Base-by-base conservation (phyloP, 106 monocot genomes). In the Acanthochlamys bracteata region DNA sequence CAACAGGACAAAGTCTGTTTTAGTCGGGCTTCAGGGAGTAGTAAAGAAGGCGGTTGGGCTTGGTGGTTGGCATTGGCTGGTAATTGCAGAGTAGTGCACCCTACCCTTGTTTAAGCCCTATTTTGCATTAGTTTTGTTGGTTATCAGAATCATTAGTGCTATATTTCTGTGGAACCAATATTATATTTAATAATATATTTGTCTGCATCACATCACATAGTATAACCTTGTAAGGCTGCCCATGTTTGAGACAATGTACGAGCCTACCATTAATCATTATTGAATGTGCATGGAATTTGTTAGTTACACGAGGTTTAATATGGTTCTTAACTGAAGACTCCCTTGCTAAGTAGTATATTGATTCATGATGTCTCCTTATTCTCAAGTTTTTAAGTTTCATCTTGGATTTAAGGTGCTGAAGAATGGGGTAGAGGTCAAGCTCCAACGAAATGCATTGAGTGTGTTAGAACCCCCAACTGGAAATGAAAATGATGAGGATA, bases 361-460 rank as follows among this genome's bases (percentile, higher is more conserved):
- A 33, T 33, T 33, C 1, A 33, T 33, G 1, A 3, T 33, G 33
- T 6, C 33, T 33, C 33, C 33, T 33, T 33, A 6, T 33, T 33
- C 6, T 33, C 33, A 3, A 33, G 33, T 33, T 6, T 33, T 33
- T 3, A 6, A 33, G 33, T 33, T 33, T 33, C 33, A 3, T 33
- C 33, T 33, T 33, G 33, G 33, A 33, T 14, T 61, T n/a, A 19
- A 80, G 80, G 75, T 80, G 21, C 26, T 80, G 42, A 80, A 70
- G 25, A 80, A 80, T 71, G 80, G 80, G 24, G 67, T 75, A 71
- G 75, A 80, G 61, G 80, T 80, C 45, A 80, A 80, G 27, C 75
- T 80, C 60, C 80, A 80, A 67, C 70, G 80, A 47, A 80, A 80
- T 80, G 80, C 80, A 25, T 55, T 80, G 14, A 75, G 74, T 63